Evolutionary conservation across 1,284 basidiomycete genomes (phyloP).

Genomic region (Cryptococcus sp.): DNA sequence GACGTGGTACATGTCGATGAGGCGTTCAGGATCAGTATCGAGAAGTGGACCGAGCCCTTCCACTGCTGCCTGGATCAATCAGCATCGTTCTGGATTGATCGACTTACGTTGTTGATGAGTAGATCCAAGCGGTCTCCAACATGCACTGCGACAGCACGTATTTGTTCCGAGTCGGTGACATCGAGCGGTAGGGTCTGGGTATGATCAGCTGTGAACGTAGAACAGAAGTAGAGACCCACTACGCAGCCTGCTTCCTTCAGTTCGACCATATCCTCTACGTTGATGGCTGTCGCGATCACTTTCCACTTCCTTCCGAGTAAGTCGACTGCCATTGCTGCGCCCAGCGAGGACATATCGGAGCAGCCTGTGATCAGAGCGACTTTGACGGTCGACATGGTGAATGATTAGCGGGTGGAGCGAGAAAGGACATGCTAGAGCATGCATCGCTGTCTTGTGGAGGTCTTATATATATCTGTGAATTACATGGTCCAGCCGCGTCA

Average conservation of each 20-base stretch:
- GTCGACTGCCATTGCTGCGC: constrained; percentile 17
- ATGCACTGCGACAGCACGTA: neutral
- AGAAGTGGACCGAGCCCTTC: neutral
- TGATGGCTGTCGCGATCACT: constrained; percentile 24
- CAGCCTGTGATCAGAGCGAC: constrained; percentile 29
- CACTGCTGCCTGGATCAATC: too few species aligned
- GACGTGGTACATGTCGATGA: constrained; percentile 25
- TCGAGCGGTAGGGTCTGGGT: constrained; percentile 12
- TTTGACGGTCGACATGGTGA: neutral
- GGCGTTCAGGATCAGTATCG: constrained; percentile 7
- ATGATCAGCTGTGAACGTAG: neutral
- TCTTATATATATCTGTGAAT: too few species aligned
- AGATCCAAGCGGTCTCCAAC: constrained; percentile 11
- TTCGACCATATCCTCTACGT: constrained; percentile 13
- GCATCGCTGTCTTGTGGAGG: too few species aligned
- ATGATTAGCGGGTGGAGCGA: too few species aligned
- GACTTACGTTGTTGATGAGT: constrained; percentile 20
- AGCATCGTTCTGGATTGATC: too few species aligned
- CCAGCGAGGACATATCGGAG: constrained; percentile 23
- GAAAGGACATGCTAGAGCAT: too few species aligned
- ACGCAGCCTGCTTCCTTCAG: constrained; percentile 15
- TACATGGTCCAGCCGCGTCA: too few species aligned
- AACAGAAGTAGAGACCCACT: constrained; percentile 3
- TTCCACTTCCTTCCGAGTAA: constrained; percentile 11
- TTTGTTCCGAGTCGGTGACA: constrained; percentile 11